These are phyloP conservation scores for Fusarium sp. DNA, from an alignment of 2,329 filamentous ascomycete species.

Conservation along the genomic window DNA sequence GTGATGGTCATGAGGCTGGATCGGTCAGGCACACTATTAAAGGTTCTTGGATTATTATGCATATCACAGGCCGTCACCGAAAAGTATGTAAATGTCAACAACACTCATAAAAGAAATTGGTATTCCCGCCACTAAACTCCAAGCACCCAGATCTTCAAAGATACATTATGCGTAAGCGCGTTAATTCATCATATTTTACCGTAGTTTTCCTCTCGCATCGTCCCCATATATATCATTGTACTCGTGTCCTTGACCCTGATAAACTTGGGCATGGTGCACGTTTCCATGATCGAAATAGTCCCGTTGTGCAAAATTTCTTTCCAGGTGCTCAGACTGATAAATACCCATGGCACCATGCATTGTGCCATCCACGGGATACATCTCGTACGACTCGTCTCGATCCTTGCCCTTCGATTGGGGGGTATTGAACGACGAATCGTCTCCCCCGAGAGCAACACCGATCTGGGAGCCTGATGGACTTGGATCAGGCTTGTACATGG, in stretches of 20 bases:
- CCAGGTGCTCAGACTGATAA: conserved; percentile 12
- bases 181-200: conserved; percentile 1
- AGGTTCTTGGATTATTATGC: no score
- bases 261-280: neutral
- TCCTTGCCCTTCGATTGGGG: conserved; percentile 32
- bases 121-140: conserved; percentile 4
- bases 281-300: neutral
- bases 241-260: neutral
- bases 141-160: neutral
- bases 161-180: neutral
- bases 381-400: conserved; percentile 64
- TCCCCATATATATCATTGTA: conserved; percentile 1
- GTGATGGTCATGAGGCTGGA: no score
- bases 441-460: conserved; percentile 26
- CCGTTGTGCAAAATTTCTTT: neutral
- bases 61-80: no score
- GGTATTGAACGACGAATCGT: conserved; percentile 30
- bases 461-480: conserved; percentile 21
- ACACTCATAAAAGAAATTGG: conserved; percentile 2
- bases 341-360: conserved; percentile 43
- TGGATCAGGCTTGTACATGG: conserved; percentile 16
- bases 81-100: neutral
- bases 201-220: neutral
- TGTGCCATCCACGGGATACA: conserved; percentile 61
- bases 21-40: no score